These are phyloP conservation scores for Rhodamnia argentea DNA, from an alignment of 345 rosid genomes.

Conservation along the genomic window DNA sequence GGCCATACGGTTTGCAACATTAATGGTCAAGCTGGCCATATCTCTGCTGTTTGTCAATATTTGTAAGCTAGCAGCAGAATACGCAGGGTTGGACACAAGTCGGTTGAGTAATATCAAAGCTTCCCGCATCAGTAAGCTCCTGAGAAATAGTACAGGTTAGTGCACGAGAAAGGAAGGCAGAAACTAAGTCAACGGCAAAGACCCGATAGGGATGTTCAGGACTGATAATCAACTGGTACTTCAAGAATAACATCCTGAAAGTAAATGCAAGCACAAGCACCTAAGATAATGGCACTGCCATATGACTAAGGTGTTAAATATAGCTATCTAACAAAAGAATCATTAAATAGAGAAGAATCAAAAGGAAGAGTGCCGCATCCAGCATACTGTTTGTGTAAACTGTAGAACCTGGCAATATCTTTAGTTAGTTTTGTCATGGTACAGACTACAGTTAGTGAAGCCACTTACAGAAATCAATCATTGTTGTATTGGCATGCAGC, in stretches of 20 bases:
- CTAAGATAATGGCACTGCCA: not conserved
- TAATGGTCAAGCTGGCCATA: conserved; percentile 68
- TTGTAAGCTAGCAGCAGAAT: conserved; percentile 43
- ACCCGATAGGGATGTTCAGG: not conserved
- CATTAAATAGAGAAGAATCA: not conserved
- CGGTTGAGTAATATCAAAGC: conserved; percentile 70
- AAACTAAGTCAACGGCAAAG: not conserved
- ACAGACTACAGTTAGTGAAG: not conserved
- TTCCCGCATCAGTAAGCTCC: conserved; percentile 71
- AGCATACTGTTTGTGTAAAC: not conserved
- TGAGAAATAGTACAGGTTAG: not conserved
- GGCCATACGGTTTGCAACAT: conserved; percentile 58
- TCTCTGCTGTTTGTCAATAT: conserved; percentile 58
- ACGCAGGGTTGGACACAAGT: conserved; percentile 50
- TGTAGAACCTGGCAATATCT: not conserved
- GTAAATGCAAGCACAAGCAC: not conserved
- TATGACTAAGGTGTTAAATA: not conserved
- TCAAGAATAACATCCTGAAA: not conserved
- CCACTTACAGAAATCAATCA: not conserved
- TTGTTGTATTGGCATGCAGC: not conserved
- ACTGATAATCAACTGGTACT: not conserved
- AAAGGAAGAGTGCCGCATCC: not conserved
- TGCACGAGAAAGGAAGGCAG: not conserved
- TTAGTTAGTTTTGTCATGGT: not conserved
- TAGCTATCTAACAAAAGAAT: not conserved